Conservation (phyloP, 2,329 filamentous ascomycete species). For the Botryotinia calthae region DNA sequence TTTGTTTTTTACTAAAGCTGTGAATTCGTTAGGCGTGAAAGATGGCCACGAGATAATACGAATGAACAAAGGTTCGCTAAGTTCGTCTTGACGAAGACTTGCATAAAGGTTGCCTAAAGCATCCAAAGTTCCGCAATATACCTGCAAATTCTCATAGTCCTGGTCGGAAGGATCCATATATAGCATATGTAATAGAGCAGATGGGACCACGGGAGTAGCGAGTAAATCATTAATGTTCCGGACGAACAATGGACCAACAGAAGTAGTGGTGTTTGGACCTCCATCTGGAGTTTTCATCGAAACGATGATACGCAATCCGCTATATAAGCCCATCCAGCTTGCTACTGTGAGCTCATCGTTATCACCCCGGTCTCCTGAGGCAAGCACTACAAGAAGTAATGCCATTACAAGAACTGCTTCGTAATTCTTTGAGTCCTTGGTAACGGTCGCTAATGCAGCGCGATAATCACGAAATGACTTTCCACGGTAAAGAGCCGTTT, state of each 20-base stretch:
- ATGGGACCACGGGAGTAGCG: conserved; percentile 29
- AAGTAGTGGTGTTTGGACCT: conserved; percentile 11
- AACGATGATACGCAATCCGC: conserved; percentile 22
- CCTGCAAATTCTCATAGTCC: conserved; percentile 30
- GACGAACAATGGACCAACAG: conserved; percentile 31
- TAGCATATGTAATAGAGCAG: conserved; percentile 31
- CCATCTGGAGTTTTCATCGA: conserved; percentile 9
- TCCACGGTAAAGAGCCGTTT: conserved; percentile 31
- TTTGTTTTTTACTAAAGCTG: conserved; percentile 21
- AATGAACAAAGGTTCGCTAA: conserved; percentile 26
- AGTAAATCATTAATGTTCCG: conserved; percentile 28
- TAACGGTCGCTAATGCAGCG: conserved; percentile 25
- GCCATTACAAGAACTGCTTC: conserved; percentile 34
- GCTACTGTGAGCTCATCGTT: conserved; percentile 31
- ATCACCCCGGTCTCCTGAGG: conserved; percentile 25
- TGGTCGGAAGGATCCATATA: conserved; percentile 29
- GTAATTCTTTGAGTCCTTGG: conserved; percentile 25
- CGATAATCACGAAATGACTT: conserved; percentile 32
- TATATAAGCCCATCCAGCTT: conserved; percentile 34
- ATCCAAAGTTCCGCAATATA: conserved; percentile 33
- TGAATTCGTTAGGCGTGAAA: conserved; percentile 20
- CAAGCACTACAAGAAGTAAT: conserved; percentile 32
- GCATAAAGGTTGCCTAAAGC: conserved; percentile 33
- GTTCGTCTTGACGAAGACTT: conserved; percentile 32
- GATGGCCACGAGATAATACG: conserved; percentile 33